Conservation (phyloP, 2,329 filamentous ascomycete genomes). For the Plectosphaerella cucumerina region DNA sequence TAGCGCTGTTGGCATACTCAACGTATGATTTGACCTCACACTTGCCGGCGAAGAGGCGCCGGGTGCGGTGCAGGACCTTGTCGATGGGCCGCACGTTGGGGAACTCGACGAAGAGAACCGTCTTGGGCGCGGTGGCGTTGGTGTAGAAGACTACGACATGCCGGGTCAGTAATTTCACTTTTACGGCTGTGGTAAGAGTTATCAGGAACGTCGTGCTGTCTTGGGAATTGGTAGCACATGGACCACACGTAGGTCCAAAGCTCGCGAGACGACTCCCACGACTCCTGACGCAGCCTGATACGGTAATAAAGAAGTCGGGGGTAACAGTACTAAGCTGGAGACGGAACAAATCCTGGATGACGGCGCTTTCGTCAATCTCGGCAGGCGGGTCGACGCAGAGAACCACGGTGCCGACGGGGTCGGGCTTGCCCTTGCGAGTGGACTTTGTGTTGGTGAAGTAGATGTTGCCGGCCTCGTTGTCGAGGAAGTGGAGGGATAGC, state of each 20-base stretch:
- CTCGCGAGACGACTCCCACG: no score
- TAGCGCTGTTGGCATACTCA: constrained; percentile 2
- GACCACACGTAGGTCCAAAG: no score
- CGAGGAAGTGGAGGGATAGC: constrained; percentile 5
- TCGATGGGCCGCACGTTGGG: constrained; percentile 7
- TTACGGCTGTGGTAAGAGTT: no score
- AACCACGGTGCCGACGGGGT: constrained; percentile 4
- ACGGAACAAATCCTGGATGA: neutral
- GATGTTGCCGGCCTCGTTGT: constrained; percentile 1
- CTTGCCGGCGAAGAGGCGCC: constrained; percentile 1
- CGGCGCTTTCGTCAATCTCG: neutral
- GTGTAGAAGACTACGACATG: constrained; percentile 12
- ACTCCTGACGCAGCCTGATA: no score
- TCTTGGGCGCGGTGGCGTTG: neutral
- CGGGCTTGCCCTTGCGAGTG: constrained; percentile 1
- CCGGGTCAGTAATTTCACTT: no score
- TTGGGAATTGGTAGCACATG: no score
- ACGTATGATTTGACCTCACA: constrained; percentile 7
- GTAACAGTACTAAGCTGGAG: no score
- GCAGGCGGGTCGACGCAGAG: neutral
- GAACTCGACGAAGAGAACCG: constrained; percentile 10
- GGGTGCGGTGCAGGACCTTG: neutral
- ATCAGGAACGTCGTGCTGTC: no score
- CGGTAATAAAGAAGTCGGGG: no score
- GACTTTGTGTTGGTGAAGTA: constrained; percentile 10